Base-by-base conservation (phyloP, 2,329 filamentous ascomycete genomes). In the Colletotrichum tropicicola region DNA sequence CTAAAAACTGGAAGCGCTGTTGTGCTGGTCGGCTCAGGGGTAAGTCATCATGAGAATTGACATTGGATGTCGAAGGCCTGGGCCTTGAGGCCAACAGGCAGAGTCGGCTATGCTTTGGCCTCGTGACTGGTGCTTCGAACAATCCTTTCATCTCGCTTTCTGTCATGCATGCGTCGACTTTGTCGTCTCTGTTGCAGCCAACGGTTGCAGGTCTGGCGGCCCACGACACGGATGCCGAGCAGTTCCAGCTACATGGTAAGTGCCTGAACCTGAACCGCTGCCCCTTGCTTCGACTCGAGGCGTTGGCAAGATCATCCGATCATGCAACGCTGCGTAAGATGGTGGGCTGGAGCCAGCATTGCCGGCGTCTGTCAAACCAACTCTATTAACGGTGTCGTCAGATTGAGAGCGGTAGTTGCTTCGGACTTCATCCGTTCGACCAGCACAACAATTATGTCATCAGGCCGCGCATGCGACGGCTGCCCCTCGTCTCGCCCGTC, bases 81-180 rank as follows among this genome's bases (percentile, higher is more conserved):
- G 39, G 23, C 47, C 39, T 35, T 52, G 25, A 9, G 45, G 47
- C 32, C 25, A 41, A 60, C 32, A 10, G 48, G 19, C 56, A 12
- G 15, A 27, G n/a, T 27, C 44, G 32, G 41, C 30, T 35, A 48
- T 56, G 49, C 27, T 35, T 49, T 28, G 44, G 41, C 48, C 49
- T 21, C 49, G 52, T 25, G 21, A 44, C 43, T 27, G 61, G 45
- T 55, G 61, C 49, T 37, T 45, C 48, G 35, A 56, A 44, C 30
- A 39, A 55, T 28, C 61, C 61, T 65, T 65, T 65, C 61, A 65
- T 65, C 49, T 65, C 63, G 52, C 59, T 64, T 58, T 64, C 28
- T 23, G 28, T 51, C 35, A 65, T 61, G 62, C 57, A 56, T 43
- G 57, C 51, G 37, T 65, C 51, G 51, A 52, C 35, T 52, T 39